Conservation (phyloP, 495 filamentous ascomycete species). For the Penicillium taxi region DNA sequence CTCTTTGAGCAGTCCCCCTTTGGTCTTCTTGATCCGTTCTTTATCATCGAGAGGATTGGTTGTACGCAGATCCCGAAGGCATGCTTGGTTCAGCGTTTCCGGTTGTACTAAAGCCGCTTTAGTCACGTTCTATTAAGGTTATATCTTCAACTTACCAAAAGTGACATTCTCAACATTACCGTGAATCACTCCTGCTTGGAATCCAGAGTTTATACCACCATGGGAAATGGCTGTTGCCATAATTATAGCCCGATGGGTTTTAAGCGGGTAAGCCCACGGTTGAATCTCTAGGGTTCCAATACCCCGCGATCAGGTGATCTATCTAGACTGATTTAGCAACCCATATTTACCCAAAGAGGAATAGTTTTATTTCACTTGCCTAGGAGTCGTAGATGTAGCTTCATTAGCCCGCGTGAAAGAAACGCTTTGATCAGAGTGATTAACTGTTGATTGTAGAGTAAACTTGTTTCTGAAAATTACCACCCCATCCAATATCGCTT, state of each 20-base stretch:
- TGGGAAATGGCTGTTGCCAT: constrained; percentile 4
- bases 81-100: constrained; percentile 3
- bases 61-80: constrained; percentile 4
- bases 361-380: constrained; percentile 2
- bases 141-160: constrained; percentile 1
- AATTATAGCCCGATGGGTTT: not conserved
- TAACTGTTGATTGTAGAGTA: too few relatives aligned
- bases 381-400: too few relatives aligned
- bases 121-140: not conserved
- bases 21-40: constrained; percentile 16
- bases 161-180: constrained; percentile 1
- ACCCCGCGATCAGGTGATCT: constrained; percentile 5
- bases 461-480: too few relatives aligned
- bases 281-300: not conserved
- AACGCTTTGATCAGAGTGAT: too few relatives aligned
- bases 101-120: constrained; percentile 5
- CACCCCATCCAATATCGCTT: too few relatives aligned
- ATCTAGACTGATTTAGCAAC: constrained; percentile 3
- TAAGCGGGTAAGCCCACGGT: not conserved
- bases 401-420: too few relatives aligned
- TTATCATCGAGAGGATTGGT: constrained; percentile 36
- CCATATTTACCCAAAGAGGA: not conserved
- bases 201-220: not conserved
- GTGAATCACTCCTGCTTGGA: constrained; percentile 1
- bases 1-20: constrained; percentile 32